Percentiles rank a stretch among this genome's conserved stretches.
Conservation (phyloP, 2,329 filamentous ascomycete species). For the Lachnellula occidentalis region DNA sequence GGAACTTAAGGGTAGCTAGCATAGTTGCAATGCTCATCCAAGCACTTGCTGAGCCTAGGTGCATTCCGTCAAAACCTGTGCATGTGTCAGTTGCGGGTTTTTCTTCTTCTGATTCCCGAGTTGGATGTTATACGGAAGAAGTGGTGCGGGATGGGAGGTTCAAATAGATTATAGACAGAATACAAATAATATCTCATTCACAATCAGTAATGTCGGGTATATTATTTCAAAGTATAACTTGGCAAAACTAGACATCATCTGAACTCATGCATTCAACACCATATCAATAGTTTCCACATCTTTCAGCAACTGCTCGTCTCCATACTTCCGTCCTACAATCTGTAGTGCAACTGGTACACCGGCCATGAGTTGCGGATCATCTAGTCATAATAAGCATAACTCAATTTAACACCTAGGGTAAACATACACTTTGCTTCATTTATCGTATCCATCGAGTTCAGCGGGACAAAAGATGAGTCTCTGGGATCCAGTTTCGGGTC, state of each 20-base stretch:
- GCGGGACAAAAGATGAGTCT: constrained; percentile 24
- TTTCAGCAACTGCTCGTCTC: constrained; percentile 31
- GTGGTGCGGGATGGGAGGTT: too few species aligned
- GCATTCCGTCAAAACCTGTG: constrained; percentile 44
- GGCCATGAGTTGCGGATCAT: constrained; percentile 32
- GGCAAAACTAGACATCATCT: too few species aligned
- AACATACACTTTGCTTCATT: constrained; percentile 30
- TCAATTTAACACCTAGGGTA: background rate
- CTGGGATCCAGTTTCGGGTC: constrained; percentile 29
- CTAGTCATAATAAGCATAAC: constrained; percentile 16
- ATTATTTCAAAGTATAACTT: too few species aligned
- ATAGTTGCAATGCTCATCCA: constrained; percentile 37
- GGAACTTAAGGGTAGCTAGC: constrained; percentile 34
- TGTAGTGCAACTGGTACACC: constrained; percentile 33
- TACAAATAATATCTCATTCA: too few species aligned
- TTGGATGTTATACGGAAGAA: too few species aligned
- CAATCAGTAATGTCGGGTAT: too few species aligned
- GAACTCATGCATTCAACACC: constrained; percentile 17
- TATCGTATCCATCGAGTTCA: constrained; percentile 23
- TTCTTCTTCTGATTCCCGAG: background rate
- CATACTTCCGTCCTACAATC: constrained; percentile 30
- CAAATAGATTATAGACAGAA: too few species aligned
- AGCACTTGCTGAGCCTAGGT: constrained; percentile 41
- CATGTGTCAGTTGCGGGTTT: background rate
- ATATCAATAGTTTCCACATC: constrained; percentile 30